Percentiles rank a stretch among this genome's conserved stretches.
phyloP scores from a whole-genome alignment of 1,284 basidiomycete genomes.

The Omphalotus olearius region DNA sequence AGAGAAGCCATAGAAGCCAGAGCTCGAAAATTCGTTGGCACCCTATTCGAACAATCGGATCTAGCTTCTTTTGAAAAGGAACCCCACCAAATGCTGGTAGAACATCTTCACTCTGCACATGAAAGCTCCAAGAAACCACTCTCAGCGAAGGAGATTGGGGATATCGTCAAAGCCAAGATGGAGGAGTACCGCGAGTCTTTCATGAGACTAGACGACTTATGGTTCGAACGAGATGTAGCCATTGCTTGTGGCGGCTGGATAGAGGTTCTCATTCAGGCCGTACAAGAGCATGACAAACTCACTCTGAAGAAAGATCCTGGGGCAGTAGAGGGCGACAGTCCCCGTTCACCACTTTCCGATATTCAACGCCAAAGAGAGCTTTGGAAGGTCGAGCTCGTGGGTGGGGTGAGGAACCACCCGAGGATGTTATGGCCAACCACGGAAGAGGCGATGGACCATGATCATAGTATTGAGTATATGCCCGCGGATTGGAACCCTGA shows the following conservation, averaged over 20 bases:
- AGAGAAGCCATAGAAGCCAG: conserved; percentile 30
- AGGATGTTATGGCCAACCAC: conserved; percentile 14
- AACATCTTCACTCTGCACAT: conserved; percentile 49
- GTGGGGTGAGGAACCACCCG: conserved; percentile 20
- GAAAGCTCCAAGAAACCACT: conserved; percentile 37
- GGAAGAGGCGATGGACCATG: conserved; percentile 7
- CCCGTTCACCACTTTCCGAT: background rate
- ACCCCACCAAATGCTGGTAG: conserved; percentile 46
- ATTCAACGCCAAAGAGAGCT: conserved; percentile 14
- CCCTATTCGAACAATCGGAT: conserved; percentile 20
- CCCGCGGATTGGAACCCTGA: conserved; percentile 14
- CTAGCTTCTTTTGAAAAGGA: conserved; percentile 13
- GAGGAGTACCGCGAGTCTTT: conserved; percentile 43
- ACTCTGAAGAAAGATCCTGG: conserved; percentile 32
- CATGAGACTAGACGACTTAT: conserved; percentile 61
- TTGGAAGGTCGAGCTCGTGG: conserved; percentile 41
- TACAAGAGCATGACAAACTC: conserved; percentile 38
- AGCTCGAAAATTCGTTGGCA: conserved; percentile 29
- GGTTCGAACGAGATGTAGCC: conserved; percentile 59
- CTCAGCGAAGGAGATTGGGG: conserved; percentile 45
- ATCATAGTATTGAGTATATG: conserved; percentile 11
- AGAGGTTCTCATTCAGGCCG: conserved; percentile 48
- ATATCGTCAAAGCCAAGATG: conserved; percentile 49
- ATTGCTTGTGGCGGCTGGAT: conserved; percentile 68
- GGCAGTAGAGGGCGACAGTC: conserved; percentile 20